These are phyloP conservation scores for Gnetum montanum DNA, from an alignment of 75 land plant species.

Conservation along the genomic window DNA sequence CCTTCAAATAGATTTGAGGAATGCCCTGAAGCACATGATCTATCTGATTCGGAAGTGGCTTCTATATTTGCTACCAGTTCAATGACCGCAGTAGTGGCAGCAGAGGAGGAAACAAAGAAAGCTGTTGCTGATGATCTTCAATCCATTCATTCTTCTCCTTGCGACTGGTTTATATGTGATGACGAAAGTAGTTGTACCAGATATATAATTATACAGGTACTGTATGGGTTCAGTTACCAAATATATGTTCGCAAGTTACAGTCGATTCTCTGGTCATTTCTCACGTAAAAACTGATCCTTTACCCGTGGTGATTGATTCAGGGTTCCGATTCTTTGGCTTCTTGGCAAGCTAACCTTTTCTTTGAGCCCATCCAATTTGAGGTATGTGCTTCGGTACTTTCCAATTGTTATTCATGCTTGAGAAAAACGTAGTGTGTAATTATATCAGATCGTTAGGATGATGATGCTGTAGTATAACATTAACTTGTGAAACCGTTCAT, in stretches of 20 bases:
- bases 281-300: not conserved
- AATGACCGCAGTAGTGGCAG: constrained; percentile 63
- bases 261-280: not conserved
- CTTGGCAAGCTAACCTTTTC: constrained; percentile 91
- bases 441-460: not conserved
- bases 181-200: constrained; percentile 49
- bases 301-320: constrained; percentile 12
- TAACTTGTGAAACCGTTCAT: not conserved
- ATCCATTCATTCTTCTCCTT: constrained; percentile 51
- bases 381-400: constrained; percentile 24
- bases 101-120: constrained; percentile 68
- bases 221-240: too few species aligned
- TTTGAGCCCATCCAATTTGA: constrained; percentile 88
- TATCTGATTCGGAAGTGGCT: constrained; percentile 18
- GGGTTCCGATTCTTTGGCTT: constrained; percentile 89
- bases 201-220: constrained; percentile 73
- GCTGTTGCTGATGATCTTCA: constrained; percentile 60
- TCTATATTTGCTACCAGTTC: constrained; percentile 41
- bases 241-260: not conserved
- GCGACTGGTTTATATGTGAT: constrained; percentile 93
- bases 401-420: too few species aligned
- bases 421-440: not conserved
- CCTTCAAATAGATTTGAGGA: not conserved
- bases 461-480: too few species aligned
- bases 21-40: constrained; percentile 3